A percentile compares a stretch with the other conserved stretches of the same genome.
Conservation (phyloP, 306 rosid species). For the Cucurbita maxima region DNA sequence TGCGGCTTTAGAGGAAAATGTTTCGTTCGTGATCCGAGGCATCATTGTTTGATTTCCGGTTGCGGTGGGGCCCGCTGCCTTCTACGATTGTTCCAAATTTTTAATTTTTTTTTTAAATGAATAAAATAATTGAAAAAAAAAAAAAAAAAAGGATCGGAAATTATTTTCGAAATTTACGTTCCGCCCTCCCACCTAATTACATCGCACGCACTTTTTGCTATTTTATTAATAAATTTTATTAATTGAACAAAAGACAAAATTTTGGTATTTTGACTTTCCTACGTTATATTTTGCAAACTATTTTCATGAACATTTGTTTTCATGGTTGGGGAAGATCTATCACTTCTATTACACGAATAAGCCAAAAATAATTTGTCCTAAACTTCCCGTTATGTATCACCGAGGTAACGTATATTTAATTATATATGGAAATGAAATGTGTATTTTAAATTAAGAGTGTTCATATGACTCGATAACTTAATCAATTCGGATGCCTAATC, state of each 20-base stretch:
- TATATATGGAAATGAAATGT: too few species aligned
- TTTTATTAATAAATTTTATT: not conserved
- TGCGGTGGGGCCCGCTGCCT: not conserved
- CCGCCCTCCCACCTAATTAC: not conserved
- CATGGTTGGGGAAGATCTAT: too few species aligned
- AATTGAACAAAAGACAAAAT: not conserved
- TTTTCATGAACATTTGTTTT: too few species aligned
- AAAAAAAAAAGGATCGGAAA: not conserved
- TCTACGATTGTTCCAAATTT: not conserved
- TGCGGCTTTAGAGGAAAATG: not conserved
- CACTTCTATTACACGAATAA: too few species aligned
- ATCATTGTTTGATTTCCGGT: not conserved
- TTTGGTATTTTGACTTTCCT: not conserved
- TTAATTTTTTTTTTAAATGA: too few species aligned
- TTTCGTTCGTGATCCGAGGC: conserved; percentile 3
- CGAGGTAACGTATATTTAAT: too few species aligned
- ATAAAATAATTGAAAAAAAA: not conserved
- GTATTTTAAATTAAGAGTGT: too few species aligned
- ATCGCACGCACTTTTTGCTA: not conserved
- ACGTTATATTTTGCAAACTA: not conserved
- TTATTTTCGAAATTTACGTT: not conserved
- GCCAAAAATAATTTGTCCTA: too few species aligned
- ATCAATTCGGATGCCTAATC: too few species aligned
- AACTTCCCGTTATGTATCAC: too few species aligned
- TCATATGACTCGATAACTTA: too few species aligned